These are phyloP conservation scores for Irpex lacteus DNA, from an alignment of 1,284 basidiomycete genomes.

Conservation along the genomic window DNA sequence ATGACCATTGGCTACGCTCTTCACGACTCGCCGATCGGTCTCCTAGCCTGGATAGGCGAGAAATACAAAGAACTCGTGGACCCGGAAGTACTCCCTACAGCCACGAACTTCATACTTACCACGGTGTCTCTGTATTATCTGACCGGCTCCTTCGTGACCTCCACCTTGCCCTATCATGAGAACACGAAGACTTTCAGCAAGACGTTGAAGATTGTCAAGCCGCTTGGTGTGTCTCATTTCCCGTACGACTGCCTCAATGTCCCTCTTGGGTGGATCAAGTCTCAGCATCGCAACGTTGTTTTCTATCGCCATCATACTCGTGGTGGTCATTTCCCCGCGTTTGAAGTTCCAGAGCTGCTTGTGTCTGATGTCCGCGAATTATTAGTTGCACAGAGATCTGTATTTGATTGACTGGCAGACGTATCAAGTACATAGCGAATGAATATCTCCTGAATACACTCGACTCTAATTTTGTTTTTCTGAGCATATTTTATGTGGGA, in stretches of 20 bases:
- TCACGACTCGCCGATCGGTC: slow-evolving; percentile 13
- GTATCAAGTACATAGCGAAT: background rate
- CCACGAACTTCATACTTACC: background rate
- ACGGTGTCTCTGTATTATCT: background rate
- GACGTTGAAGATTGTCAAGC: background rate
- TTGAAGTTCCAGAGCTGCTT: background rate
- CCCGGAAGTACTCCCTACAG: slow-evolving; percentile 2
- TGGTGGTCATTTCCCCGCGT: background rate
- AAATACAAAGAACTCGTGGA: slow-evolving; percentile 16
- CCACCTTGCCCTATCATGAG: background rate
- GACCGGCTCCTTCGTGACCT: background rate
- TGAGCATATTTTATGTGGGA: background rate
- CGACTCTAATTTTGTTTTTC: background rate
- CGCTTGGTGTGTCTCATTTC: background rate
- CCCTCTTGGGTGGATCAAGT: background rate
- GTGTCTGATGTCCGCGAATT: background rate
- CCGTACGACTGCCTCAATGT: background rate
- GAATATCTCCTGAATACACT: too few relatives aligned
- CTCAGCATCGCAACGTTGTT: background rate
- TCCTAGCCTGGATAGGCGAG: slow-evolving; percentile 17
- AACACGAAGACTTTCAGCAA: background rate
- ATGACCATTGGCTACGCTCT: slow-evolving; percentile 9
- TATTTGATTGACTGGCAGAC: background rate
- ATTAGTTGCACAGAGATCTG: background rate
- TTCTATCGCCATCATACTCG: background rate